A percentile compares a stretch with the other conserved stretches of the same genome.
Conservation (phyloP, 345 rosid genomes). For the Passiflora organensis region DNA sequence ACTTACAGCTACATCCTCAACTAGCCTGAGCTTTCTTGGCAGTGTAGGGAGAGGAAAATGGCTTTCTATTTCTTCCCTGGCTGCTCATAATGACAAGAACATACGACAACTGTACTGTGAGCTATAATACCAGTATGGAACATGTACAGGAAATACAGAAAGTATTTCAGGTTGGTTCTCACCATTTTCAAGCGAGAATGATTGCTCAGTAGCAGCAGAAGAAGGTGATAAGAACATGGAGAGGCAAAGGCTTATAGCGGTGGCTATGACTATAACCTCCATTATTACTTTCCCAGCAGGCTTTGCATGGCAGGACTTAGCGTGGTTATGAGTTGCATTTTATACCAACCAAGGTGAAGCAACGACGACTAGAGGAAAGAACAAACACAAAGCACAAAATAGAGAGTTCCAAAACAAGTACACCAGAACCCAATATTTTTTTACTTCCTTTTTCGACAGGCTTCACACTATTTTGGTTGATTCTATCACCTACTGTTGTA, state of each 20-base stretch:
- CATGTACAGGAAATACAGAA: too few relatives aligned
- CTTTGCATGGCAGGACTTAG: background rate
- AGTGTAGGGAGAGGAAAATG: conserved; percentile 9
- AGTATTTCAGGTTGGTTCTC: background rate
- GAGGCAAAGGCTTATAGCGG: conserved; percentile 14
- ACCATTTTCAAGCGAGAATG: conserved; percentile 15
- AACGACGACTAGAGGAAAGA: background rate
- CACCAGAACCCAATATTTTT: conserved; percentile 18
- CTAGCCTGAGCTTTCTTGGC: conserved; percentile 41
- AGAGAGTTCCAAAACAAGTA: conserved; percentile 46
- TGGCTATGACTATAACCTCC: conserved; percentile 18
- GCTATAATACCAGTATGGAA: too few relatives aligned
- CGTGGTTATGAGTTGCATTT: background rate
- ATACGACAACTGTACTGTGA: background rate
- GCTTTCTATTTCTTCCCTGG: conserved; percentile 6
- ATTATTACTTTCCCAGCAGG: background rate
- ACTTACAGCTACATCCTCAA: conserved; percentile 5
- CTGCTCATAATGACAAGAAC: too few relatives aligned
- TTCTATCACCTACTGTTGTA: conserved; percentile 18
- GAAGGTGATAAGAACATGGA: conserved; percentile 8
- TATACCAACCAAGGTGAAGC: background rate
- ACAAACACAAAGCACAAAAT: conserved; percentile 59
- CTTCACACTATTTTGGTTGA: conserved; percentile 27
- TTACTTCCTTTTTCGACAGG: conserved; percentile 28
- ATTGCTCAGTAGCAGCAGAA: conserved; percentile 12